Base-by-base conservation (phyloP, 2,329 filamentous ascomycete genomes). In the Sporothrix mexicana region DNA sequence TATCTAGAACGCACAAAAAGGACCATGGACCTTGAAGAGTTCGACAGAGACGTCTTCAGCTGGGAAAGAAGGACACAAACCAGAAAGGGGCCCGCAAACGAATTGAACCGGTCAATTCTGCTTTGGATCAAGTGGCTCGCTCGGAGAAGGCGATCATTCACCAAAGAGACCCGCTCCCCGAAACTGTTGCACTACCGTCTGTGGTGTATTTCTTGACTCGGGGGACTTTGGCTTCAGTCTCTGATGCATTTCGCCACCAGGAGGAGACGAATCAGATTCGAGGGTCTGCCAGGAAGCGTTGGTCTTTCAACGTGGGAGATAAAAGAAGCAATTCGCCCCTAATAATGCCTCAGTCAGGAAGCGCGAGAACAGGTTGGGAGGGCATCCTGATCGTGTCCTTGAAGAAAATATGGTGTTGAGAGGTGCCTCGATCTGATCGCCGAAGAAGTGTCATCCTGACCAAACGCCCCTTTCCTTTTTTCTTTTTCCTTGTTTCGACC, bases 131-230 rank as follows among this genome's bases (percentile, higher is more conserved):
- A 47, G 0, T 64, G 61, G 41, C 61, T 64, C 15, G 61, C 61
- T 12, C 36, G 41, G 41, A 64, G 41, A 15, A 64, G 43, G 64
- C 43, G 64, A 51, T 67, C 64, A 67, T 67, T 67, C 64, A 67
- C 45, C 25, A 51, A 17, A 17, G 20, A 51, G 45, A 67, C 64
- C 64, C 64, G 64, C 23, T 51, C 64, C 45, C 23, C 25, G 25
- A 67, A 45, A 25, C 45, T 36, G 62, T 47, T 59, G 62, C 43
- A 61, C 57, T 13, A 47, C 41, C 20, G 53, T 70, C 55, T 66
- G n/a, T 67, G 71, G 55, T 62, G 62, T 47, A 30, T 23, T n/a
- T 67, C 20, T 47, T 23, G n/a, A 51, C 20, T 51, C 45, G 12
- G 62, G 25, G 25, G 15, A 68, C n/a, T 36, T 30, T 51, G 17